Base-by-base conservation (phyloP, 2,329 filamentous ascomycete genomes). In the Pseudogymnoascus sp. region DNA sequence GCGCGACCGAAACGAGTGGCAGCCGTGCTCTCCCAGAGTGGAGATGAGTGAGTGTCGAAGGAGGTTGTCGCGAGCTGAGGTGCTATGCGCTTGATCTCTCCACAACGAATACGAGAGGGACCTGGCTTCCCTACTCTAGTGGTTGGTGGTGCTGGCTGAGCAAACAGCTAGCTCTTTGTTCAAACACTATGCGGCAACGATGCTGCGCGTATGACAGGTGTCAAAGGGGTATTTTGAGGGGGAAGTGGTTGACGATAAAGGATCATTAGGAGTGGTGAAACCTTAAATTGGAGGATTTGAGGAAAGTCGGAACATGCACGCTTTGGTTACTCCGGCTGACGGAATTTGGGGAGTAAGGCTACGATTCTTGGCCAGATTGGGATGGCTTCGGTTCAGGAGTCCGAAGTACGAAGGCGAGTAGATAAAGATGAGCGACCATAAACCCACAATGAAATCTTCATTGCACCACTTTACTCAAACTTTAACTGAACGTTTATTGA, bases 1-100 rank as follows among this genome's bases (percentile, higher is more conserved):
- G 59, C 36, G 41, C 59, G 59, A 48, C 59, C 41, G 59, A 61
- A 61, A 48, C 59, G 59, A 61, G 59, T 61, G 59, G 59, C 59
- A 61, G 59, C 4, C 58, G 58, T 59, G 48, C 48, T 55, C n/a
- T 55, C 48, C 29, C 29, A 55, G 48, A 33, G n/a, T 33, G 29
- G 17, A 21, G 15, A 55, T 33, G n/a, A 29, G 29, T 55, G 27
- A 33, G 27, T 55, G 48, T 55, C n/a, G 5, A 55, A 17, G 29
- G 17, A 5, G 17, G 48, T 55, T 55, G 48, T 55, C 27, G 48
- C n/a, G n/a, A 55, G 48, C 29, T 33, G 48, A 33, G 5, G 29
- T 55, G 48, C 48, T 55, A 55, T 55, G 48, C 29, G 48, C 48
- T 51, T 55, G 27, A 33, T 55, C 5, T 55, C 9, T 33, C n/a